Conservation (phyloP, 768 basidiomycete genomes). For the Lactarius hatsudake region DNA sequence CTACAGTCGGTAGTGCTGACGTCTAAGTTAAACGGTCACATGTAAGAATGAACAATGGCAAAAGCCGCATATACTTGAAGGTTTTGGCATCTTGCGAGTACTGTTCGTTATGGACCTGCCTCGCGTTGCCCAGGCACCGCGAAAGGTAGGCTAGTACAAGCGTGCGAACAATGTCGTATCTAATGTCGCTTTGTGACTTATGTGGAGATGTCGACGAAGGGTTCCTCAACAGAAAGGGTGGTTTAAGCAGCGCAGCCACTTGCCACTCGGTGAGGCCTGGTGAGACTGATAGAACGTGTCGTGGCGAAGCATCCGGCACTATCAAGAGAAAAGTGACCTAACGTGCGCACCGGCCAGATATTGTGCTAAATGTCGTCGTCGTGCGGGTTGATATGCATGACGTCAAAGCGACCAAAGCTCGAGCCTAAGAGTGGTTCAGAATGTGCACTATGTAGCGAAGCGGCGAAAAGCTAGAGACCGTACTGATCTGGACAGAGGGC, state of each 20-base stretch:
- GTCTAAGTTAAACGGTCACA: no score
- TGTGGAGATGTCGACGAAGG: background rate
- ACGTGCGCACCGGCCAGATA: slow-evolving; percentile 56
- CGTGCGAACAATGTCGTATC: slow-evolving; percentile 27
- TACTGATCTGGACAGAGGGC: slow-evolving; percentile 40
- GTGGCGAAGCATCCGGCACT: slow-evolving; percentile 34
- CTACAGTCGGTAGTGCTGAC: no score
- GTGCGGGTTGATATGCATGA: slow-evolving; percentile 52
- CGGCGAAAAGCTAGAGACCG: slow-evolving; percentile 66
- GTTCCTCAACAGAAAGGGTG: slow-evolving; percentile 31
- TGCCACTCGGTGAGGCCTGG: slow-evolving; percentile 46
- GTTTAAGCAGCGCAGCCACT: slow-evolving; percentile 48
- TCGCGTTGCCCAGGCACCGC: slow-evolving; percentile 58
- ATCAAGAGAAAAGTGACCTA: background rate
- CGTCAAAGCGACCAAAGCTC: slow-evolving; percentile 47
- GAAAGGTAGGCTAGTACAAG: slow-evolving; percentile 60
- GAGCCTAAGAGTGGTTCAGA: slow-evolving; percentile 55
- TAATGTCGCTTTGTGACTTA: background rate
- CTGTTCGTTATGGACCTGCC: slow-evolving; percentile 50
- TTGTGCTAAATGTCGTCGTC: slow-evolving; percentile 55
- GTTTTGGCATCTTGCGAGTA: slow-evolving; percentile 49
- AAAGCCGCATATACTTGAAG: slow-evolving; percentile 53
- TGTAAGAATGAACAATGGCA: background rate
- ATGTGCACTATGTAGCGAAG: slow-evolving; percentile 56
- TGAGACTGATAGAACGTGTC: slow-evolving; percentile 45